phyloP scores from a whole-genome alignment of 2,329 filamentous ascomycete genomes.

The Juglanconis sp. region DNA sequence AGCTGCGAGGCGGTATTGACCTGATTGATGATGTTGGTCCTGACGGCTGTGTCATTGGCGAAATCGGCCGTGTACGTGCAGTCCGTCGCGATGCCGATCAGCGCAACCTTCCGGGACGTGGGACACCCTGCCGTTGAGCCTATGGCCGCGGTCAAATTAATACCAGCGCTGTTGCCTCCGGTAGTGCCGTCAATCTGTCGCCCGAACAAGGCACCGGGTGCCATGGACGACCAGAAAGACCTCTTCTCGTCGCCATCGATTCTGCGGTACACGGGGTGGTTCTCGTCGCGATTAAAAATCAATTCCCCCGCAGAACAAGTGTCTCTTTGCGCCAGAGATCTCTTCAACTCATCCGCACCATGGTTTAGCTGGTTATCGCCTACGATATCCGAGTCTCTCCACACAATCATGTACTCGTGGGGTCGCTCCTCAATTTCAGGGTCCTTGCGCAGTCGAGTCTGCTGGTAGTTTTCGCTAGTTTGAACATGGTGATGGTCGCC shows the following conservation, averaged over 20 bases:
- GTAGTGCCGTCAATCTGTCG: constrained; percentile 67
- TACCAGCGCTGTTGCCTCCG: constrained; percentile 72
- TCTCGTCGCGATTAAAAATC: constrained; percentile 70
- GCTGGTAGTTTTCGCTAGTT: constrained; percentile 68
- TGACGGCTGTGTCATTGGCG: constrained; percentile 56
- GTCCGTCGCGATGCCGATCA: constrained; percentile 89
- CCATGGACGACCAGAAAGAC: constrained; percentile 50
- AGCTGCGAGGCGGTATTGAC: constrained; percentile 85
- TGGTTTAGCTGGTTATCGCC: constrained; percentile 24
- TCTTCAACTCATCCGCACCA: constrained; percentile 63
- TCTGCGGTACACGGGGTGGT: constrained; percentile 64
- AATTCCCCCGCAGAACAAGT: constrained; percentile 75
- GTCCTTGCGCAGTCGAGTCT: constrained; percentile 69
- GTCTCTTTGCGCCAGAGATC: constrained; percentile 42
- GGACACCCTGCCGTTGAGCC: constrained; percentile 84
- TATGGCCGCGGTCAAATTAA: constrained; percentile 75
- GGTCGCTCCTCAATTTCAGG: constrained; percentile 55
- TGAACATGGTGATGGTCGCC: constrained; percentile 86
- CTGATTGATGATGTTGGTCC: constrained; percentile 73
- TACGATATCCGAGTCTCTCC: constrained; percentile 82
- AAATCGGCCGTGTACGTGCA: constrained; percentile 81
- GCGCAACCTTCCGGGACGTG: constrained; percentile 81
- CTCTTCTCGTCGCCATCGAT: constrained; percentile 38
- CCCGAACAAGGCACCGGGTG: constrained; percentile 67
- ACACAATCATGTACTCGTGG: constrained; percentile 83